Evolutionary conservation across 2,329 filamentous ascomycete genomes (phyloP).

Genomic region (Xylaria sp.): DNA sequence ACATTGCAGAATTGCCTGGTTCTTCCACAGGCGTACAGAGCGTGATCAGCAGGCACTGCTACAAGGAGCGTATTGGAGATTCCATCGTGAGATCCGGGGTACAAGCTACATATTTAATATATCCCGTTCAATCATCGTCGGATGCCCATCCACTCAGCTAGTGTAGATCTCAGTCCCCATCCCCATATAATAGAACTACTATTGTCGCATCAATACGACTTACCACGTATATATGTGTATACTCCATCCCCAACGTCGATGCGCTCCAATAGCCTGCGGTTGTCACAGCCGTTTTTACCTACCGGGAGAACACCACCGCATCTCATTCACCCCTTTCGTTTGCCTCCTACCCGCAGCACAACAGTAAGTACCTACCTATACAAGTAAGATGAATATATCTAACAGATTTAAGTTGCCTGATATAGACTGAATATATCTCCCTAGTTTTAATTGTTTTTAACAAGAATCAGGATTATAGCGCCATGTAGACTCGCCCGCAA

Average conservation of each 20-base stretch:
- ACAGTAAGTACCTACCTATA: not conserved
- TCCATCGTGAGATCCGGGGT: not conserved
- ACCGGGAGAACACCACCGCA: slow-evolving; percentile 9
- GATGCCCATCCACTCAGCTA: not conserved
- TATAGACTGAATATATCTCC: not conserved
- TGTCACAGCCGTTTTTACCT: slow-evolving; percentile 25
- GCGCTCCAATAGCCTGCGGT: slow-evolving; percentile 34
- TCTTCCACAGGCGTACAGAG: not conserved
- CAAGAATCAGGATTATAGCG: too few species aligned
- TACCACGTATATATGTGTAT: slow-evolving; percentile 19
- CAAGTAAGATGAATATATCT: not conserved
- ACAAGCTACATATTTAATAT: slow-evolving; percentile 28
- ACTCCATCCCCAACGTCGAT: slow-evolving; percentile 5
- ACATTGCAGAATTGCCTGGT: slow-evolving; percentile 20
- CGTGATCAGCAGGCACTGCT: not conserved
- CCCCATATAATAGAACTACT: slow-evolving; percentile 10
- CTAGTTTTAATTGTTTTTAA: not conserved
- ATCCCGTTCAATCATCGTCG: not conserved
- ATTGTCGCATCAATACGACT: slow-evolving; percentile 18
- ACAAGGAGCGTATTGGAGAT: not conserved
- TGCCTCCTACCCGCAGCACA: not conserved
- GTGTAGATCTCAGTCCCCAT: not conserved
- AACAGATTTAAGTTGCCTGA: not conserved
- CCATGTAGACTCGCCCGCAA: too few species aligned
- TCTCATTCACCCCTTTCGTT: not conserved